Conservation (phyloP, 2,329 filamentous ascomycete genomes). For the Xylariaceae sp. region DNA sequence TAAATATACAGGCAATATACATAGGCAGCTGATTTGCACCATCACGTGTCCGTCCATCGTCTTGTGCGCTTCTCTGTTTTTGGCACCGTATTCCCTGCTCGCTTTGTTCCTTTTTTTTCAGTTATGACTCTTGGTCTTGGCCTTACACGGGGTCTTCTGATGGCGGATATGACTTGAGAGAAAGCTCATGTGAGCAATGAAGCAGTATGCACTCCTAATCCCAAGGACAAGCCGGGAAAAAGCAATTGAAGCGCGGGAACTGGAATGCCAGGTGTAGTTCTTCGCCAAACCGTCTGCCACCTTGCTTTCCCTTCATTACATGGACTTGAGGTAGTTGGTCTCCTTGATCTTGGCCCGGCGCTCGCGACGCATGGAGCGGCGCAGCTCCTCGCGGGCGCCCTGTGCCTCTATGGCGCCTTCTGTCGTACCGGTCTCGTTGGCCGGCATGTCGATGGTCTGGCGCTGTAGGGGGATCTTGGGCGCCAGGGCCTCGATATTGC, state of each 20-base stretch:
- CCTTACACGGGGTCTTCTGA: no score
- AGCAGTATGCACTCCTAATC: no score
- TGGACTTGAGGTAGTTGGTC: slow-evolving; percentile 77
- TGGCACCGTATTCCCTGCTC: background rate
- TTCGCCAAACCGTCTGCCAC: background rate
- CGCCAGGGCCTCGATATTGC: slow-evolving; percentile 61
- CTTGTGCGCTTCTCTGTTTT: background rate
- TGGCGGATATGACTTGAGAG: no score
- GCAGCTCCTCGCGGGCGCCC: slow-evolving; percentile 58
- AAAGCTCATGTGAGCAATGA: no score
- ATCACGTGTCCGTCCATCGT: background rate
- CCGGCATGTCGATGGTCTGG: slow-evolving; percentile 71
- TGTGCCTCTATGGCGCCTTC: slow-evolving; percentile 46
- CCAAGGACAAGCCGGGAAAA: no score
- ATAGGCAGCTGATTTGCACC: background rate
- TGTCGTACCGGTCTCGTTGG: slow-evolving; percentile 40
- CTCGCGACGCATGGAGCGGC: slow-evolving; percentile 68
- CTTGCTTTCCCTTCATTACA: slow-evolving; percentile 45
- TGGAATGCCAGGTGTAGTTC: background rate
- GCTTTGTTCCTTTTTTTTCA: background rate
- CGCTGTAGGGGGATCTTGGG: slow-evolving; percentile 71
- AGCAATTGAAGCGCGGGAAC: no score
- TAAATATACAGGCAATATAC: slow-evolving; percentile 14
- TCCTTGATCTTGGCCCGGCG: slow-evolving; percentile 77
- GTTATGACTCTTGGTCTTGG: background rate